Evolutionary conservation across 169 alveolate genomes (phyloP).

Genomic region (Plasmodium yoelii): DNA sequence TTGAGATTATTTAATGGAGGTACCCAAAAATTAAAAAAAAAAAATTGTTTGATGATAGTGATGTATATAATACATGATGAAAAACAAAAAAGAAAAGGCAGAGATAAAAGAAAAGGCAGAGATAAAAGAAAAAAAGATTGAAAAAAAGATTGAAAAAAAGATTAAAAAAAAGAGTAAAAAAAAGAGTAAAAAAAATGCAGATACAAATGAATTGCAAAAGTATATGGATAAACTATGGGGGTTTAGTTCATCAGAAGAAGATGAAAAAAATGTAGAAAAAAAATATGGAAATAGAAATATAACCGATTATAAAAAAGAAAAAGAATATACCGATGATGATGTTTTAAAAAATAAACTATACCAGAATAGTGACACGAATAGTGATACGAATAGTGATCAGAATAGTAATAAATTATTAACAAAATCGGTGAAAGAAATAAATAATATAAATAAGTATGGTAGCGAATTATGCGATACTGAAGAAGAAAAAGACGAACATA

Average conservation of each 20-base stretch:
- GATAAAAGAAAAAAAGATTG: neutral
- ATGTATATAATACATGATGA: neutral
- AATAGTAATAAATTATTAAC: neutral
- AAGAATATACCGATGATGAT: neutral
- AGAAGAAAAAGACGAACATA: neutral
- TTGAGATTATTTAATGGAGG: neutral
- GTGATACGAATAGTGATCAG: neutral
- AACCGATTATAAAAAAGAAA: neutral
- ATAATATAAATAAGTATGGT: neutral
- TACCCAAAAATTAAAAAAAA: neutral
- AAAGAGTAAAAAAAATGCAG: neutral
- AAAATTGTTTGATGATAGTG: neutral
- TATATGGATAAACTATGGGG: conserved; percentile 66
- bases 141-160: neutral
- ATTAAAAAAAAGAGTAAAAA: neutral
- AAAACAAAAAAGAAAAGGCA: neutral
- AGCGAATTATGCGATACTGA: neutral
- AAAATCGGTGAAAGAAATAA: neutral
- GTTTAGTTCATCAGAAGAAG: conserved; percentile 11
- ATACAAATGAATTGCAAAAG: conserved; percentile 7
- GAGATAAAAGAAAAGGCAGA: neutral
- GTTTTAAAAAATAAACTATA: neutral
- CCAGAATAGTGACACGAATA: neutral
- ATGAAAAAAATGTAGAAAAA: neutral
- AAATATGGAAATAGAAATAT: neutral